Evolutionary conservation across 345 rosid genomes (phyloP), one percentile per base, ranked within the genome.

Genomic region (Melaleuca alternifolia): DNA sequence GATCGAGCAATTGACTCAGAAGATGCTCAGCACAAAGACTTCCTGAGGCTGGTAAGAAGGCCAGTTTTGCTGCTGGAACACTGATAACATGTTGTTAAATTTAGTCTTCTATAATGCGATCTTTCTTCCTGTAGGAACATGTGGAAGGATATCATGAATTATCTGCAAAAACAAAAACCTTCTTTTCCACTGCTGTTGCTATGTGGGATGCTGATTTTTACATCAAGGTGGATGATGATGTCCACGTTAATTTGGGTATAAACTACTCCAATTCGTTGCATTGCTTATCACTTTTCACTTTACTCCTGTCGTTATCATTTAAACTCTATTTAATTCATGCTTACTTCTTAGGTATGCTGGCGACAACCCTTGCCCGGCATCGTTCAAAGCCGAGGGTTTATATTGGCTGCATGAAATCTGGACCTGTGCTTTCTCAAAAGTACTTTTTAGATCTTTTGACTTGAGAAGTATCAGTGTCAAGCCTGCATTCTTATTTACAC

Each of bases 131-230:
- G 84, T 87, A 97, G 99, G 97, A 95, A 85, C 99, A 98, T 76
- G 95, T 95, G 84, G 99, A 98, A 94, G 99, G 99, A 79, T 98
- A 98, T 90, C 99, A 95, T 51, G 99, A 96, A 90, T 92, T 98
- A 90, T 93, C 99, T 75, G 98, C 99, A 56, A 98, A 98, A 93
- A 98, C 99, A 56, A 98, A 98, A 90, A 95, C 84, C 53, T 97
- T 94, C 93, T 95, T 98, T 89, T 89, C 97, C 46, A 95, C 98
- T 41, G 99, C 98, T 7, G 98, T 98, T 89, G 96, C 98, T 37
- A 93, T 87, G 87, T 98, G 99, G 99, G 97, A 98, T 91, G 97
- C 99, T 53, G 98, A 96, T 85, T 98, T 88, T 89, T 98, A 96
- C 89, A 88, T 98, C 93, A 95, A 98, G 88, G 97, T 96, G 90